These are phyloP conservation scores for Avicennia marina DNA, from an alignment of 257 asterid species.

Conservation along the genomic window DNA sequence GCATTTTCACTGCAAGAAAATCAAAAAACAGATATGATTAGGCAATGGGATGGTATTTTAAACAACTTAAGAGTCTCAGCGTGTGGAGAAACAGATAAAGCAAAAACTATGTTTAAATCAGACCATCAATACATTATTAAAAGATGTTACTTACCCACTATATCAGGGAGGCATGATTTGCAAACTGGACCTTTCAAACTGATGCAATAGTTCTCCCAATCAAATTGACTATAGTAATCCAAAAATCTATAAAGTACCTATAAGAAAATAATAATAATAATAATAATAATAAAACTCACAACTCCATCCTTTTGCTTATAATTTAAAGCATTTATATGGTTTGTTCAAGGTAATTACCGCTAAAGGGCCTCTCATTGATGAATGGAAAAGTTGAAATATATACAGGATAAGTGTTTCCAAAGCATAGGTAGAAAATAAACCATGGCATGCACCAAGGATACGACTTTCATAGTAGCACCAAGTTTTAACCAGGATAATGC, in stretches of 20 bases:
- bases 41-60: neutral
- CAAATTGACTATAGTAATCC: conserved; percentile 75
- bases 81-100: neutral
- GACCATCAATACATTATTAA: too few species aligned
- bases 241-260: conserved; percentile 75
- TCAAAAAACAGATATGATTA: neutral
- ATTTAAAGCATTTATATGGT: neutral
- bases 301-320: neutral
- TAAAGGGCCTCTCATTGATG: conserved; percentile 31
- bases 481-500: conserved; percentile 32
- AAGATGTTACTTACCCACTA: conserved; percentile 78
- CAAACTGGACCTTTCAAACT: conserved; percentile 74
- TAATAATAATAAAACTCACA: conserved; percentile 12
- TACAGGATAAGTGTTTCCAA: conserved; percentile 27
- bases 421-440: conserved; percentile 35
- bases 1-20: conserved; percentile 49
- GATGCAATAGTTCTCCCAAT: conserved; percentile 78
- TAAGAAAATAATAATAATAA: neutral
- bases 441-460: conserved; percentile 30
- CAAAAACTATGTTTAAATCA: too few species aligned
- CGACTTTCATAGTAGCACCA: conserved; percentile 46
- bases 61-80: neutral
- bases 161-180: conserved; percentile 51
- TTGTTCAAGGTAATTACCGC: conserved; percentile 38
- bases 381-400: conserved; percentile 28